A percentile compares a stretch with the other conserved stretches of the same genome.
Conservation (phyloP, 805 yeast species). For the Pichia kluyveri region DNA sequence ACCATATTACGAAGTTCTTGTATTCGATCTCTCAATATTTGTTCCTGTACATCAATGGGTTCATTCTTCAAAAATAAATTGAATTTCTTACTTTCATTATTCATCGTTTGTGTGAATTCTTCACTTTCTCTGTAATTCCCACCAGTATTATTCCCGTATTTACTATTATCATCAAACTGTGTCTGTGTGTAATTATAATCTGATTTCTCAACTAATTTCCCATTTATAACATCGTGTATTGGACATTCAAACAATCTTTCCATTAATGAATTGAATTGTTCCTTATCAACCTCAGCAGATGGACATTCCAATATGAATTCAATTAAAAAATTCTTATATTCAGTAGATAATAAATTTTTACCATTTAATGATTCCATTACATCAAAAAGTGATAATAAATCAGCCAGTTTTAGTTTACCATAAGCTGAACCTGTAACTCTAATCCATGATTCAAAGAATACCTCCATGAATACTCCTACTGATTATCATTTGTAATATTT, state of each 20-base stretch:
- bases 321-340: constrained; percentile 11
- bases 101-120: constrained; percentile 5
- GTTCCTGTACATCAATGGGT: neutral
- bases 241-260: constrained; percentile 10
- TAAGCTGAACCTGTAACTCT: neutral
- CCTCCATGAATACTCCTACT: neutral
- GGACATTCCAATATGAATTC: constrained; percentile 12
- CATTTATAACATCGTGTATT: constrained; percentile 6
- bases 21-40: neutral
- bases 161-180: too few species aligned
- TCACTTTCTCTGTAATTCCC: neutral
- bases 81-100: constrained; percentile 2
- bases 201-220: neutral
- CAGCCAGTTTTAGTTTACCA: constrained; percentile 4
- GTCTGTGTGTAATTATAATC: neutral
- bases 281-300: constrained; percentile 3
- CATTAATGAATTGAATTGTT: constrained; percentile 13
- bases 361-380: constrained; percentile 7
- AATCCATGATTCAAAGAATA: constrained; percentile 6
- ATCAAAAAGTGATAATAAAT: constrained; percentile 9
- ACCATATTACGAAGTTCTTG: constrained; percentile 2
- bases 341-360: constrained; percentile 8
- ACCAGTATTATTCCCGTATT: too few species aligned
- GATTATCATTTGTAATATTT: too few species aligned
- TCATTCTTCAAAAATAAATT: constrained; percentile 1